phyloP scores from a whole-genome alignment of 2,329 filamentous ascomycete species.

The Pestalotiopsis fici region DNA sequence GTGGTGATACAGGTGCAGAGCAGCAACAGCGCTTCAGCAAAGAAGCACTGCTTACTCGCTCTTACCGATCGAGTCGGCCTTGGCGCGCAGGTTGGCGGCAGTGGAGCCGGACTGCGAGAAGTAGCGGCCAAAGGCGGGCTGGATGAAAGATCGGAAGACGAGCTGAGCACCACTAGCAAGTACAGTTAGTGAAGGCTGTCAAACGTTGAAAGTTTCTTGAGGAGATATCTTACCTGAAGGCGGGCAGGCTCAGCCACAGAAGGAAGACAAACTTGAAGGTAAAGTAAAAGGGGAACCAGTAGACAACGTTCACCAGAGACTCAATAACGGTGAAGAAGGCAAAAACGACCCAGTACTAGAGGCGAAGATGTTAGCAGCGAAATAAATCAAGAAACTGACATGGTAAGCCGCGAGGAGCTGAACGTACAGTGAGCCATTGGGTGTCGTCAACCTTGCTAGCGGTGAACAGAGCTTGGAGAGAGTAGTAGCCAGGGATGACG shows the following conservation, averaged over 20 bases:
- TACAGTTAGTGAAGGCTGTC: conserved; percentile 13
- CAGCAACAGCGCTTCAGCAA: neutral
- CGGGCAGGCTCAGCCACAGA: conserved; percentile 95
- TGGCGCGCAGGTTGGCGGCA: conserved; percentile 81
- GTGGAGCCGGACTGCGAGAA: conserved; percentile 73
- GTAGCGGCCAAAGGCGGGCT: conserved; percentile 90
- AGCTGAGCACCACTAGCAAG: conserved; percentile 81
- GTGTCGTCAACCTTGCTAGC: conserved; percentile 74
- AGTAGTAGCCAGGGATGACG: conserved; percentile 82
- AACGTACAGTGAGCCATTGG: conserved; percentile 73
- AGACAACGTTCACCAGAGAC: conserved; percentile 80
- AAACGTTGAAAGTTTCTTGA: conserved; percentile 8
- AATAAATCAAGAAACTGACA: neutral
- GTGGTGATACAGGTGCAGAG: neutral
- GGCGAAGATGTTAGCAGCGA: conserved; percentile 29
- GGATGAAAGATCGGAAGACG: conserved; percentile 94
- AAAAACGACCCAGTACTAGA: conserved; percentile 85
- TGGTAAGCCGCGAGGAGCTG: neutral
- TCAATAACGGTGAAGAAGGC: conserved; percentile 81
- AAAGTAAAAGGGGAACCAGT: conserved; percentile 99
- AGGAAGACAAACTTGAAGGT: conserved; percentile 99
- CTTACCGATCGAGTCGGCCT: conserved; percentile 78
- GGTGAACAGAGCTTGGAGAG: conserved; percentile 75
- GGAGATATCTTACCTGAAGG: conserved; percentile 72
- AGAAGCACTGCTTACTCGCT: conserved; percentile 49